These are phyloP conservation scores for Lanmaoa pseudosensibilis DNA, from an alignment of 768 basidiomycete genomes.

Conservation along the genomic window DNA sequence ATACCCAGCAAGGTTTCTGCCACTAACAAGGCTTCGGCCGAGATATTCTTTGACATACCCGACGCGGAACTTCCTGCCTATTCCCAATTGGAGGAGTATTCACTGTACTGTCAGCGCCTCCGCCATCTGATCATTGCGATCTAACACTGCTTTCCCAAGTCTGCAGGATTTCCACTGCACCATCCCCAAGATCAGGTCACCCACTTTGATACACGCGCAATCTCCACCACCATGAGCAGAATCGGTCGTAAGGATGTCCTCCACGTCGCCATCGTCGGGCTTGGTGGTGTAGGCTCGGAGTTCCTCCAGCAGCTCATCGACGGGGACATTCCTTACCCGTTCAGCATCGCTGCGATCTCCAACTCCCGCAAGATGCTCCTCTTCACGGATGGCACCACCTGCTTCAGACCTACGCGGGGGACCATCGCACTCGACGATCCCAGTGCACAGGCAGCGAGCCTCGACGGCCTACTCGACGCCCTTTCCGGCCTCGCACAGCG, in stretches of 20 bases:
- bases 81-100: not conserved
- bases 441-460: conserved; percentile 37
- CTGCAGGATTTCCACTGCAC: not conserved
- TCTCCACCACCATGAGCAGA: conserved; percentile 14
- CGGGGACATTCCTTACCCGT: conserved; percentile 47
- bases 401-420: conserved; percentile 41
- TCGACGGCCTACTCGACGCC: conserved; percentile 40
- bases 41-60: conserved; percentile 1
- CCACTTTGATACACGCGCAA: conserved; percentile 2
- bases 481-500: conserved; percentile 47
- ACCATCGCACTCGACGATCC: conserved; percentile 47
- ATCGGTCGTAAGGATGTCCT: conserved; percentile 32
- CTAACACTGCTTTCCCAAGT: not conserved
- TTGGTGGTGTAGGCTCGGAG: conserved; percentile 90
- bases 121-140: conserved; percentile 14
- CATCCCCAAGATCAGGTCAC: not conserved
- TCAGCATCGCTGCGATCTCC: conserved; percentile 67
- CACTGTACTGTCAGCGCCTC: conserved; percentile 3
- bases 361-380: conserved; percentile 65
- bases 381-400: conserved; percentile 45
- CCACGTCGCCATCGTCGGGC: conserved; percentile 79
- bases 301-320: conserved; percentile 79
- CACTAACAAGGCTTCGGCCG: conserved; percentile 8
- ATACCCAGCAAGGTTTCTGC: not conserved
- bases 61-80: not conserved